A percentile compares a stretch with the other conserved stretches of the same genome.
Conservation (phyloP, 73 alveolate genomes). For the Tetrahymena borealis region DNA sequence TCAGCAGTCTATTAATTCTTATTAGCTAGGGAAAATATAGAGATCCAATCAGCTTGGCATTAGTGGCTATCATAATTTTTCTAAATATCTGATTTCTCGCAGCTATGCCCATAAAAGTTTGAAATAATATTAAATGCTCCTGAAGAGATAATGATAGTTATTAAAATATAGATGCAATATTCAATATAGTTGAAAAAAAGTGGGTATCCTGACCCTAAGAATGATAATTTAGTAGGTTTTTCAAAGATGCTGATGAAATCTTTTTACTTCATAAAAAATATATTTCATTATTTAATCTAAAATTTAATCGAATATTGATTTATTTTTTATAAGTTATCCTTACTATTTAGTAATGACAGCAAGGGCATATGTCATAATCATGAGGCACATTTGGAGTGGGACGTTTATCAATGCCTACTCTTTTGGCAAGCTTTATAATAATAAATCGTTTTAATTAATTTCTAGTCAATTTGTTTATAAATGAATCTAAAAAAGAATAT, state of each 20-base stretch:
- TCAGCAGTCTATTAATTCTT: not conserved
- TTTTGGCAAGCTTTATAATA: not conserved
- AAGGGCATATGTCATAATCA: conserved; percentile 12
- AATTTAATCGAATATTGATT: too few relatives aligned
- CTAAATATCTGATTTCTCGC: not conserved
- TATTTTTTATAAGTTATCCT: not conserved
- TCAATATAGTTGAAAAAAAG: conserved; percentile 17
- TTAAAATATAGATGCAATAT: conserved; percentile 12
- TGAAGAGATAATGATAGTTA: conserved; percentile 3
- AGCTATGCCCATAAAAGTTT: conserved; percentile 17
- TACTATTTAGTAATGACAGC: conserved; percentile 17
- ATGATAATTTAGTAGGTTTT: not conserved
- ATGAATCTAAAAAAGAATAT: not conserved
- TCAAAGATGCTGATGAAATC: not conserved
- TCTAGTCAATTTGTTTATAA: too few relatives aligned
- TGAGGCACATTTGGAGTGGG: not conserved
- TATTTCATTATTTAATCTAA: too few relatives aligned
- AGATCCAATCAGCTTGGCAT: conserved; percentile 9
- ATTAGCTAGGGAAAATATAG: conserved; percentile 21
- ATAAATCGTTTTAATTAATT: not conserved
- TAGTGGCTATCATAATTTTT: not conserved
- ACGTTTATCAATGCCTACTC: conserved; percentile 3
- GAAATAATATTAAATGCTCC: conserved; percentile 10
- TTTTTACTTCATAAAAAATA: conserved; percentile 5
- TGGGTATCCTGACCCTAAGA: conserved; percentile 44